Conservation (phyloP, 371 early-diverging fungal genomes). For the Amoeboaphelidium occidentale region DNA sequence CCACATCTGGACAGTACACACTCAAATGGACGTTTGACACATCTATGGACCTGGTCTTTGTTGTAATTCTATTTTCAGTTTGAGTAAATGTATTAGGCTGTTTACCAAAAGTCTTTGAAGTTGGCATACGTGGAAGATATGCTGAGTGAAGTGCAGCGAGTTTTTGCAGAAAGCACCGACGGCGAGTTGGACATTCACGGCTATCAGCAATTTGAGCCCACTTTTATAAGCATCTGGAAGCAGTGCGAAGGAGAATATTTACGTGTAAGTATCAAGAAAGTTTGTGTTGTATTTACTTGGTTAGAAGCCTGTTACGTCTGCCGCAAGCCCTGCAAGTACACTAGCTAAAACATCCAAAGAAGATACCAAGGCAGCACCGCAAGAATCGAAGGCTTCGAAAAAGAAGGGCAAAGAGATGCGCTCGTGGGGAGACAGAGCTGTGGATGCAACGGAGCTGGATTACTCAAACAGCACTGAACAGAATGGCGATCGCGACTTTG, state of each 20-base stretch:
- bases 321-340: no score
- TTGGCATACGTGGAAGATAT: conserved; percentile 64
- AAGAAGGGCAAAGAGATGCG: conserved; percentile 16
- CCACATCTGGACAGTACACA: conserved; percentile 17
- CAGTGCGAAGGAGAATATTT: background rate
- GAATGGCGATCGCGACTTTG: background rate
- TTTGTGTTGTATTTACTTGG: background rate
- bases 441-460: background rate
- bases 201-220: conserved; percentile 10
- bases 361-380: no score
- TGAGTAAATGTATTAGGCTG: conserved; percentile 25
- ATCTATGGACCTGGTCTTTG: conserved; percentile 61
- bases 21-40: conserved; percentile 65
- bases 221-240: conserved; percentile 7
- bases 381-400: conserved; percentile 4
- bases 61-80: conserved; percentile 22
- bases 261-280: background rate
- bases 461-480: background rate
- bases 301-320: no score
- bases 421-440: conserved; percentile 2
- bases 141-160: conserved; percentile 28
- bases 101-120: conserved; percentile 64
- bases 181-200: background rate
- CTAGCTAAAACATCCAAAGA: no score
- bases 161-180: conserved; percentile 12